Base-by-base conservation (phyloP, 106 monocot species). In the Allium cepa region DNA sequence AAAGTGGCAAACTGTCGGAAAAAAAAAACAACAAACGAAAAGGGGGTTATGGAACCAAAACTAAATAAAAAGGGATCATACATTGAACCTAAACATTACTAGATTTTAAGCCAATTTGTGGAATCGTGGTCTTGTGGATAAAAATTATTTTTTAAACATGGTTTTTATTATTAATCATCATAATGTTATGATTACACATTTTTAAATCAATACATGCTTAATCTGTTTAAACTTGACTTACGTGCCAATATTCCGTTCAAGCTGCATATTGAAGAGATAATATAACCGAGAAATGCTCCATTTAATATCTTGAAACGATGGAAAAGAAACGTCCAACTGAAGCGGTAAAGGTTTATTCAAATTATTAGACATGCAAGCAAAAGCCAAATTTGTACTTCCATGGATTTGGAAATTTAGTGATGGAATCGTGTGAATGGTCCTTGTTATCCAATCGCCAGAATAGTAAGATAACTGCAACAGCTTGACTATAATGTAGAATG, bases 161-260 rank as follows among this genome's bases (percentile, higher is more conserved):
- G 3, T 36, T 36, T 36, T 36, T 1, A 36, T 36, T 36, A 5
- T 36, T 36, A 36, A 36, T 36, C 36, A 36, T 36, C 36, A 36
- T 36, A 36, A 36, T 36, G 3, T 2, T 36, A 36, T 36, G 36
- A 36, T 36, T 36, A 36, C 36, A 36, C 36, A 36, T 36, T 36
- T 36, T 36, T 36, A 36, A 36, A 36, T 36, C 36, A 36, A 36
- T 36, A 36, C 36, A 63, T 2, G 49, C 64, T 64, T 17, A 17
- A 64, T n/a, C 8, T 7, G 60, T 15, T 17, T 49, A 7, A 36
- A 49, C 49, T 48, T 46, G 45, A 85, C 89, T 74, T 82, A 89
- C 89, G 76, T 72, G 85, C 79, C 82, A 67, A 89, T 89, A 67
- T 89, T 89, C 60, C 89, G 74, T 68, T 89, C 89, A 70, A 89